Evolutionary conservation across 2,329 filamentous ascomycete genomes (phyloP).

Genomic region (Alternaria consortialis): DNA sequence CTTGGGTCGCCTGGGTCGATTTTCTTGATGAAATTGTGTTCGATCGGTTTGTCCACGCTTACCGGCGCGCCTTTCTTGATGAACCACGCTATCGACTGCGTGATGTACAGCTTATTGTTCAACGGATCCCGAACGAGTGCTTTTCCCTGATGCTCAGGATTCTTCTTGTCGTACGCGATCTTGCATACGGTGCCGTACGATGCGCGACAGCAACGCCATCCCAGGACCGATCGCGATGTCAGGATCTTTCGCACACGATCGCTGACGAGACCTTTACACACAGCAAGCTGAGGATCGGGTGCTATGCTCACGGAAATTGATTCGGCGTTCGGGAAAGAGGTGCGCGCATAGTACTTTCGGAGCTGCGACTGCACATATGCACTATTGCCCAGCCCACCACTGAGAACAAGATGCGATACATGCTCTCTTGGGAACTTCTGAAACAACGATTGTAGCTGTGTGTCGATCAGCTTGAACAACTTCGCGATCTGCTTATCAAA

Average conservation of each 20-base stretch:
- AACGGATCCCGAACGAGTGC: constrained; percentile 38
- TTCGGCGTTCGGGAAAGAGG: constrained; percentile 33
- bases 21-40: constrained; percentile 47
- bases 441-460: constrained; percentile 42
- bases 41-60: constrained; percentile 43
- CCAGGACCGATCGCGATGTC: constrained; percentile 55
- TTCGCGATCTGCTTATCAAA: constrained; percentile 51
- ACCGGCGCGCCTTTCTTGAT: constrained; percentile 48
- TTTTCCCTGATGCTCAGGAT: constrained; percentile 42
- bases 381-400: constrained; percentile 55
- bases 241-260: constrained; percentile 62
- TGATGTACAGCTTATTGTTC: constrained; percentile 49
- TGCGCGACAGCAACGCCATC: constrained; percentile 50
- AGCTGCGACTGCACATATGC: constrained; percentile 53
- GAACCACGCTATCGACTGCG: constrained; percentile 51
- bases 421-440: constrained; percentile 40
- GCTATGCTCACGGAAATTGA: constrained; percentile 45
- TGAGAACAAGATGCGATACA: constrained; percentile 52
- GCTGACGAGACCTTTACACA: constrained; percentile 63
- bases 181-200: constrained; percentile 52
- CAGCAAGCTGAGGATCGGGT: constrained; percentile 64
- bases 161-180: constrained; percentile 46
- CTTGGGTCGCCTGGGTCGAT: constrained; percentile 44
- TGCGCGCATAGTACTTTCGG: constrained; percentile 43
- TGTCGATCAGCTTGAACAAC: constrained; percentile 48